Base-by-base conservation (phyloP, 2,329 filamentous ascomycete genomes). In the Hymenoscyphus occultus region DNA sequence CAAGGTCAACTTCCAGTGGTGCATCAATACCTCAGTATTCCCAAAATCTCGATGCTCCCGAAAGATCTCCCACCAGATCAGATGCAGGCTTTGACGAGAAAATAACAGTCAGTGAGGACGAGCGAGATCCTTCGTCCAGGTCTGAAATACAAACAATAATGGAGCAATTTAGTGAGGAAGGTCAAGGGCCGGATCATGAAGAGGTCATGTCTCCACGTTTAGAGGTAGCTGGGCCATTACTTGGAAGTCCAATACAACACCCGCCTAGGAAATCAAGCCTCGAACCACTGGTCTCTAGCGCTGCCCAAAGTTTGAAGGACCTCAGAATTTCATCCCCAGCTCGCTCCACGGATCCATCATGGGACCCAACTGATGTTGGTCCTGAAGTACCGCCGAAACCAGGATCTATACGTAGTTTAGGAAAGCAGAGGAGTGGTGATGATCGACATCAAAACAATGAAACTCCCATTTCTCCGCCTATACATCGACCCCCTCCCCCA, bases 71-170 rank as follows among this genome's bases (percentile, higher is more conserved):
- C 4, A 82, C 83, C 1, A 78, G 82, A 65, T 85, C 84, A 39
- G 82, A 85, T 71, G 80, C 79, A 39, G 83, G 78, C 6, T 83
- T 84, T 68, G 86, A 89, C 61, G 86, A 87, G 60, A 84, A 81
- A 70, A 78, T 78, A 65, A 83, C 82, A 62, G 70, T 81, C 42
- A 88, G 83, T 71, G 87, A 88, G 73, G 86, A 87, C 72, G 84
- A 86, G 63, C 84, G 86, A 28, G 88, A 93, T 59, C 85, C 85
- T 60, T 87, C 86, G 61, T 92, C 91, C 1, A 86, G 87, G 65
- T 89, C 90, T 5, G 95, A 99, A 79, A 97, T 99, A 66, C 92
- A 97, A 78, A 96, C 86, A 75, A 98, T 99, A 76, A 98, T 99
- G 92, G 92, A 92, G 68, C 95, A 98, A 78, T 98, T 98, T 72